Conservation (phyloP, 768 basidiomycete species). For the Lentinula edodes region DNA sequence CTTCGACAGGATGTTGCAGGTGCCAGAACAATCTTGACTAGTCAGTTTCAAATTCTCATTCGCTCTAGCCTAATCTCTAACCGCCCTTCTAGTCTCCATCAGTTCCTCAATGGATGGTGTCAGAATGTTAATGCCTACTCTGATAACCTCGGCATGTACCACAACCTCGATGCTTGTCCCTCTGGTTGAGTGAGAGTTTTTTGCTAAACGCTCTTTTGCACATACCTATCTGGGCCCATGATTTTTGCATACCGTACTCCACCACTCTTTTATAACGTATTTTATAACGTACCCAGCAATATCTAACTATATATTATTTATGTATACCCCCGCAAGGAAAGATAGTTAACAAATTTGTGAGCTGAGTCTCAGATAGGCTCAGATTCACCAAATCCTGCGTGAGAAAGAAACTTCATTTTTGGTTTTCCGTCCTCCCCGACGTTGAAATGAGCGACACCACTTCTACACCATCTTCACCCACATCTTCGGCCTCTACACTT, state of each 20-base stretch:
- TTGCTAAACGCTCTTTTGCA: background rate
- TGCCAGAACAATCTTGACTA: slow-evolving; percentile 89
- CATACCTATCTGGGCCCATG: background rate
- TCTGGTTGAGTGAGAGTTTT: background rate
- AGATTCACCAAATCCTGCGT: background rate
- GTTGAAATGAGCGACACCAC: slow-evolving; percentile 9
- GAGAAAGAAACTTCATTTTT: background rate
- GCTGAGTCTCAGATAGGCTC: too few species aligned
- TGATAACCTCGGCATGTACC: slow-evolving; percentile 48
- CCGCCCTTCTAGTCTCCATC: slow-evolving; percentile 44
- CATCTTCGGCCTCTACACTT: slow-evolving; percentile 39
- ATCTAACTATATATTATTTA: background rate
- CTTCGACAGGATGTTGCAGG: slow-evolving; percentile 46
- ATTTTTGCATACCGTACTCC: background rate
- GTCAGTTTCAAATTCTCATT: slow-evolving; percentile 33
- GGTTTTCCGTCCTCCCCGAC: background rate
- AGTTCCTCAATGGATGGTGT: slow-evolving; percentile 71
- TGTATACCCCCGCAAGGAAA: background rate
- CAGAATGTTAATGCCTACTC: slow-evolving; percentile 52
- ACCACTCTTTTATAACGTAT: background rate
- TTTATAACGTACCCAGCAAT: background rate
- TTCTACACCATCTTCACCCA: slow-evolving; percentile 35
- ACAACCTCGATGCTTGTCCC: slow-evolving; percentile 50
- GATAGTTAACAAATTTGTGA: background rate
- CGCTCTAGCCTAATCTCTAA: background rate